A percentile compares a stretch with the other conserved stretches of the same genome.
Conservation (phyloP, 306 rosid genomes). For the Bauhinia variegata region DNA sequence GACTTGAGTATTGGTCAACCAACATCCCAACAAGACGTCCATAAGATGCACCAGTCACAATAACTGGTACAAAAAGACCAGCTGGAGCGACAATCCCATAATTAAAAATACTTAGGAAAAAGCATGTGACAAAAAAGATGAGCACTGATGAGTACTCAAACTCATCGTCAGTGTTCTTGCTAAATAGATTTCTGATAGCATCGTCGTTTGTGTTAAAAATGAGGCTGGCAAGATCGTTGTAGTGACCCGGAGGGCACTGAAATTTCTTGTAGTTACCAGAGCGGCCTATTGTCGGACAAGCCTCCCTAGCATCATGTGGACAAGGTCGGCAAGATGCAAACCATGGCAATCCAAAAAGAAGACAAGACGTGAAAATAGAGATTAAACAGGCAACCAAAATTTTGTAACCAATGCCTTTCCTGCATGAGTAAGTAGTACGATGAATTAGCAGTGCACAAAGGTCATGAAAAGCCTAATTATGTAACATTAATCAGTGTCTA, state of each 20-base stretch:
- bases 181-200: constrained; percentile 88
- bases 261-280: constrained; percentile 98
- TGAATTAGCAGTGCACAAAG: constrained; percentile 33
- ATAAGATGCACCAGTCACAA: constrained; percentile 92
- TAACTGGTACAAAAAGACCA: constrained; percentile 89
- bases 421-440: constrained; percentile 41
- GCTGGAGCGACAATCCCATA: constrained; percentile 86
- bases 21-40: constrained; percentile 95
- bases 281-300: constrained; percentile 95
- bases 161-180: constrained; percentile 71
- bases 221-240: constrained; percentile 97
- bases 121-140: constrained; percentile 72
- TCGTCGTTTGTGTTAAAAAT: constrained; percentile 93
- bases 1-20: constrained; percentile 55
- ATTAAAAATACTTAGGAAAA: constrained; percentile 73
- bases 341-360: constrained; percentile 95
- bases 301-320: constrained; percentile 71
- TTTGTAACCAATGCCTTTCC: constrained; percentile 74
- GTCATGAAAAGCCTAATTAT: constrained; percentile 23
- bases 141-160: constrained; percentile 61
- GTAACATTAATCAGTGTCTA: constrained; percentile 4
- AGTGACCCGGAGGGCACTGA: constrained; percentile 72
- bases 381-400: constrained; percentile 72
- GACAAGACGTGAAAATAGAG: constrained; percentile 85
- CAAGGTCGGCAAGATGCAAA: constrained; percentile 77